A percentile compares a stretch with the other conserved stretches of the same genome.
These are phyloP conservation scores for Colletotrichum sp. DNA, from an alignment of 2,329 filamentous ascomycete genomes.

Conservation along the genomic window DNA sequence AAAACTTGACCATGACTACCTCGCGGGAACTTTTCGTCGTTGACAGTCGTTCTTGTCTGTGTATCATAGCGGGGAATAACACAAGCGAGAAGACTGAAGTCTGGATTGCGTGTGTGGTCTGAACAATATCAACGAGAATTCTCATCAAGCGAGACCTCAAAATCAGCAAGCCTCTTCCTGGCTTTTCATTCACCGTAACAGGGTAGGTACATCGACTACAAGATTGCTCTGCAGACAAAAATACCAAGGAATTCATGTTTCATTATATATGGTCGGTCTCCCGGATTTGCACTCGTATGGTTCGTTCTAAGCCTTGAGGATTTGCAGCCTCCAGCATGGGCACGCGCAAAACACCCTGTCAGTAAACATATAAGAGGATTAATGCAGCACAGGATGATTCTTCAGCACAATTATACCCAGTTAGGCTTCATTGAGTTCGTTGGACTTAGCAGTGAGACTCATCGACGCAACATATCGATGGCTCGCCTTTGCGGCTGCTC, in stretches of 20 bases:
- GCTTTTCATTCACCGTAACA: not conserved
- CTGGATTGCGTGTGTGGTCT: not conserved
- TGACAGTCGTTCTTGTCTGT: not conserved
- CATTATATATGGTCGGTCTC: not conserved
- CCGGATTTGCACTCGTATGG: not conserved
- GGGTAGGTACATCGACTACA: not conserved
- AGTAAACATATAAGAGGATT: not conserved
- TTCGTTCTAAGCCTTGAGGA: not conserved
- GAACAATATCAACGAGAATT: too few species aligned
- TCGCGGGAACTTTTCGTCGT: not conserved
- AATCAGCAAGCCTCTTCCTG: not conserved
- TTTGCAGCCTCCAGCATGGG: not conserved
- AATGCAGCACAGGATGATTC: not conserved
- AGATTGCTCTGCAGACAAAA: not conserved
- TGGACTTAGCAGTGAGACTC: rapidly evolving
- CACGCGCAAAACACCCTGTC: not conserved
- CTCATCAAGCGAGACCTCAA: not conserved
- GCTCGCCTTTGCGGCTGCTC: not conserved
- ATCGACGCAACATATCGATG: rapidly evolving
- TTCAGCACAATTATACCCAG: not conserved
- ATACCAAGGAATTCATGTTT: rapidly evolving
- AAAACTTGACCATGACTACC: not conserved
- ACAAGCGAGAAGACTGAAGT: not conserved
- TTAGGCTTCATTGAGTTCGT: rapidly evolving
- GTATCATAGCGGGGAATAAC: not conserved